Evolutionary conservation across 2,329 filamentous ascomycete species (phyloP).

Genomic region (Gaeumannomyces tritici): DNA sequence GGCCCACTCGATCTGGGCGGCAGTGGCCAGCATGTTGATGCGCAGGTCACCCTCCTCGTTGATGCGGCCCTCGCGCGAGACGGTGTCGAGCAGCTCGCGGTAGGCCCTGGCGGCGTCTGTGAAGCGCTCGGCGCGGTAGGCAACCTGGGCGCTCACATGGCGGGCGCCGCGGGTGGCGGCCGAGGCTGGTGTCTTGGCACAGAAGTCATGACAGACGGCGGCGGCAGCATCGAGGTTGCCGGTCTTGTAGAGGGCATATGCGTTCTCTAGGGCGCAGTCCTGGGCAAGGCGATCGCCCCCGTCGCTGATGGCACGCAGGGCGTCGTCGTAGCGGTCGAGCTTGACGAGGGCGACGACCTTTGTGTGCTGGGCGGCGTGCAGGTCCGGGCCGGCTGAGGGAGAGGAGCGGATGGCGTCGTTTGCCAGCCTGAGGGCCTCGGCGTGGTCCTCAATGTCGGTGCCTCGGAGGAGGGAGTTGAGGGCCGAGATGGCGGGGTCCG

Average conservation of each 20-base stretch:
- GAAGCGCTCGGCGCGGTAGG: slow-evolving; percentile 69
- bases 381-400: slow-evolving; percentile 34
- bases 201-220: slow-evolving; percentile 23
- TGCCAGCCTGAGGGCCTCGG: slow-evolving; percentile 58
- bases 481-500: slow-evolving; percentile 35
- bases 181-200: slow-evolving; percentile 13
- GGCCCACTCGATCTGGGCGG: slow-evolving; percentile 65
- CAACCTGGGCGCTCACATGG: slow-evolving; percentile 55
- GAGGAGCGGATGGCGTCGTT: slow-evolving; percentile 53
- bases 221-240: slow-evolving; percentile 59
- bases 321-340: slow-evolving; percentile 74
- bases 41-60: slow-evolving; percentile 65
- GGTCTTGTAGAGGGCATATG: slow-evolving; percentile 78
- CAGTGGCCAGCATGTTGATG: slow-evolving; percentile 65
- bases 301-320: slow-evolving; percentile 57
- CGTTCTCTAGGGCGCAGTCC: slow-evolving; percentile 56
- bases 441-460: slow-evolving; percentile 57
- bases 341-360: slow-evolving; percentile 69
- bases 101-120: slow-evolving; percentile 56
- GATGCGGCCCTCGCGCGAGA: slow-evolving; percentile 28
- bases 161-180: slow-evolving; percentile 14
- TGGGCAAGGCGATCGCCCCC: slow-evolving; percentile 51
- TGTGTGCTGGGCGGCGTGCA: slow-evolving; percentile 51
- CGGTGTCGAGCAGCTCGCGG: slow-evolving; percentile 38
- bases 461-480: slow-evolving; percentile 45